phyloP scores from a whole-genome alignment of 2,329 filamentous ascomycete species.

The Penicillium nordicum region DNA sequence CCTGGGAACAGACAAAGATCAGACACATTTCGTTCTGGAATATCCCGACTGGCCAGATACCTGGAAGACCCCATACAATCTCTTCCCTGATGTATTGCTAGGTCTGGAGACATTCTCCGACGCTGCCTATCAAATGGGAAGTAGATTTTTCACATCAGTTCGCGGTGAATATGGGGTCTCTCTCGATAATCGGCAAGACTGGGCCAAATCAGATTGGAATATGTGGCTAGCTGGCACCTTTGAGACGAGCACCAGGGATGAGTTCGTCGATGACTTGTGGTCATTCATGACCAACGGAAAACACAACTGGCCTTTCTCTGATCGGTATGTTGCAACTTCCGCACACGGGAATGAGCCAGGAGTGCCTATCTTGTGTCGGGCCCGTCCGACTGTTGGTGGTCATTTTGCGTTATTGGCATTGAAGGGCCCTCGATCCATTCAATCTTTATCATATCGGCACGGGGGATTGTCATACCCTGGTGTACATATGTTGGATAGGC shows the following conservation, averaged over 20 bases:
- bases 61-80: slow-evolving; percentile 43
- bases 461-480: background rate
- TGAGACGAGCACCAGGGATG: slow-evolving; percentile 25
- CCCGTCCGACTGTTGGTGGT: slow-evolving; percentile 43
- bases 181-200: slow-evolving; percentile 40
- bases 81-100: slow-evolving; percentile 43
- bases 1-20: slow-evolving; percentile 33
- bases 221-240: slow-evolving; percentile 42
- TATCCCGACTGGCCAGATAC: slow-evolving; percentile 34
- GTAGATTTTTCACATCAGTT: slow-evolving; percentile 37
- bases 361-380: slow-evolving; percentile 33
- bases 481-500: background rate
- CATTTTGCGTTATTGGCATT: slow-evolving; percentile 44
- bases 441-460: slow-evolving; percentile 9
- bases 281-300: slow-evolving; percentile 43
- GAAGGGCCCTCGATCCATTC: slow-evolving; percentile 29
- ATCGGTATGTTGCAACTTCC: slow-evolving; percentile 41
- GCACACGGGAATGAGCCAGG: slow-evolving; percentile 31
- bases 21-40: slow-evolving; percentile 42
- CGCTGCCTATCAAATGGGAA: slow-evolving; percentile 36
- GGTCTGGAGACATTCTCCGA: slow-evolving; percentile 38
- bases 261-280: slow-evolving; percentile 43
- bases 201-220: slow-evolving; percentile 47
- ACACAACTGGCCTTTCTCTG: slow-evolving; percentile 45
- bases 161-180: slow-evolving; percentile 39